A percentile compares a stretch with the other conserved stretches of the same genome.
phyloP scores from a whole-genome alignment of 2,329 filamentous ascomycete species.

The Cyphellophora europaea region DNA sequence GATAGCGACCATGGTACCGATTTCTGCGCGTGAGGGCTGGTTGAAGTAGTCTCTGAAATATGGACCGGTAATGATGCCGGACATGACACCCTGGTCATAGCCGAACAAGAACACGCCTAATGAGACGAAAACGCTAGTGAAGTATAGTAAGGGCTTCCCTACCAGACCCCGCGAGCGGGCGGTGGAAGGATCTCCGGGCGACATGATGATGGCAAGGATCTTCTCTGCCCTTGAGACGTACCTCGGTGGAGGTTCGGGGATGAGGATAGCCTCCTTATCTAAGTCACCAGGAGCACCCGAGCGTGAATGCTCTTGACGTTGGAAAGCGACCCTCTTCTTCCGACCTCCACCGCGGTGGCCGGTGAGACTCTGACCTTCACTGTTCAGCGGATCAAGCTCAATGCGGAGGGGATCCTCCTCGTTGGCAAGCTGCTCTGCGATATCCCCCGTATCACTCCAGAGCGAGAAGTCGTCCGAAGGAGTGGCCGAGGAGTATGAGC shows the following conservation, averaged over 20 bases:
- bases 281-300: constrained; percentile 30
- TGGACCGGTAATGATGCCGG: constrained; percentile 63
- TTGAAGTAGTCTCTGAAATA: constrained; percentile 90
- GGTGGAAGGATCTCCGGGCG: constrained; percentile 57
- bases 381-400: constrained; percentile 45
- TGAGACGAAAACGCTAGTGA: constrained; percentile 72
- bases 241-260: constrained; percentile 59
- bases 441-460: constrained; percentile 91
- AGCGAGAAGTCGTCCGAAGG: constrained; percentile 62
- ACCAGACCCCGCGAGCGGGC: constrained; percentile 81
- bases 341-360: constrained; percentile 18
- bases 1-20: constrained; percentile 97
- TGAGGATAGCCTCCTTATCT: constrained; percentile 69
- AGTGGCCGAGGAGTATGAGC: constrained; percentile 38
- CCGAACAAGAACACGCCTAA: constrained; percentile 57
- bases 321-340: constrained; percentile 21
- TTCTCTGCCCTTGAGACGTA: constrained; percentile 59
- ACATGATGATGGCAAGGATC: constrained; percentile 75
- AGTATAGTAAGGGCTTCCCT: constrained; percentile 93
- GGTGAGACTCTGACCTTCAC: constrained; percentile 29
- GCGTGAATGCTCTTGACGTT: constrained; percentile 23
- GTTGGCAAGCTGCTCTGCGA: constrained; percentile 81
- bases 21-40: constrained; percentile 73
- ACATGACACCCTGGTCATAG: constrained; percentile 59
- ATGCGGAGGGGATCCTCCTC: constrained; percentile 71